These are phyloP conservation scores for Ustilago hordei DNA, from an alignment of 1,284 basidiomycete genomes.

Conservation along the genomic window DNA sequence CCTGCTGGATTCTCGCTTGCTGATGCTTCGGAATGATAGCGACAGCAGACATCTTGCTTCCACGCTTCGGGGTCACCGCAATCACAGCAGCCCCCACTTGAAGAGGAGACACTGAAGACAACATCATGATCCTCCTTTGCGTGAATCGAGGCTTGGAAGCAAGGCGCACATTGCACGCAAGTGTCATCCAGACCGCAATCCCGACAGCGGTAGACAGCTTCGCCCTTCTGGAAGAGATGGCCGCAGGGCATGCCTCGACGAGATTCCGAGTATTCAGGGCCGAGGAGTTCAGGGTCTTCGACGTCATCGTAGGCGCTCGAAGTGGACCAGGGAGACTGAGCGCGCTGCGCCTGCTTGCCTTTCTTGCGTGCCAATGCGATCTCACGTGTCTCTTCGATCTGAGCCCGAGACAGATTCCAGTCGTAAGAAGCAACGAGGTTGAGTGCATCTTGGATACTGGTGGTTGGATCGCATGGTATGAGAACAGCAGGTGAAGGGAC, in stretches of 20 bases:
- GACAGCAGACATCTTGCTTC: constrained; percentile 62
- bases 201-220: constrained; percentile 69
- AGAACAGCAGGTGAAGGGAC: constrained; percentile 44
- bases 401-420: constrained; percentile 57
- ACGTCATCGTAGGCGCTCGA: constrained; percentile 39
- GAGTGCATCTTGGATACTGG: constrained; percentile 40
- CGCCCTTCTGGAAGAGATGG: constrained; percentile 69
- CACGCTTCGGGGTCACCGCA: constrained; percentile 69
- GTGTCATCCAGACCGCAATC: constrained; percentile 69
- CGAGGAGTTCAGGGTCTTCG: constrained; percentile 40
- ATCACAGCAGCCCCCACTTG: constrained; percentile 67
- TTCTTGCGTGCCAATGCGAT: constrained; percentile 50
- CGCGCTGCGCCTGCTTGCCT: constrained; percentile 49
- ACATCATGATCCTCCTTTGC: constrained; percentile 63
- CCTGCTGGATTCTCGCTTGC: constrained; percentile 3
- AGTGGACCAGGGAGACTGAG: constrained; percentile 35
- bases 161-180: constrained; percentile 67
- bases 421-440: constrained; percentile 42
- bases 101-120: constrained; percentile 64
- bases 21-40: constrained; percentile 53
- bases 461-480: constrained; percentile 46
- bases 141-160: constrained; percentile 66
- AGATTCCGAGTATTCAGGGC: constrained; percentile 64
- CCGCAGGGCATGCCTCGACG: constrained; percentile 68
- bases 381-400: constrained; percentile 51